These are phyloP conservation scores for Pythium vanterpoolii DNA, from an alignment of 352 stramenopile species.

Conservation along the genomic window DNA sequence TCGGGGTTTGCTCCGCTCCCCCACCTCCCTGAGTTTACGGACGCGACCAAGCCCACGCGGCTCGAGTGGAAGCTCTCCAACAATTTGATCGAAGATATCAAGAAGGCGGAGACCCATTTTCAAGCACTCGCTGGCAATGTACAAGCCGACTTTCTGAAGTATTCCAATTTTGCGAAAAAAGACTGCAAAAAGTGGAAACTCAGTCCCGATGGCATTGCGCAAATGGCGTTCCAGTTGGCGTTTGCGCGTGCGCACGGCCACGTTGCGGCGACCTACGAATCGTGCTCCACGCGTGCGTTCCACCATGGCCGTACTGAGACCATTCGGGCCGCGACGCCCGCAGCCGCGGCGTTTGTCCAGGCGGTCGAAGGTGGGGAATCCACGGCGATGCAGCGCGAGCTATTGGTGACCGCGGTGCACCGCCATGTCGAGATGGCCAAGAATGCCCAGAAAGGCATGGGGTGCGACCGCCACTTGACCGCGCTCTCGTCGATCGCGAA, in stretches of 20 bases:
- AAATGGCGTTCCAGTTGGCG: slow-evolving; percentile 91
- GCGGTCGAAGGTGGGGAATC: slow-evolving; percentile 42
- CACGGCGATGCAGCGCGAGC: slow-evolving; percentile 49
- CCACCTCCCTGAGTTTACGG: slow-evolving; percentile 55
- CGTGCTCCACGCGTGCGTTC: slow-evolving; percentile 89
- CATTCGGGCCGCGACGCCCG: slow-evolving; percentile 83
- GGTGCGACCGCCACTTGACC: slow-evolving; percentile 85
- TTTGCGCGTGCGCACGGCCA: slow-evolving; percentile 80
- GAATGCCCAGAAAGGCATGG: slow-evolving; percentile 81
- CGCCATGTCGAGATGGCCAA: slow-evolving; percentile 90
- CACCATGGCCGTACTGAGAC: slow-evolving; percentile 91
- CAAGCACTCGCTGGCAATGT: slow-evolving; percentile 61
- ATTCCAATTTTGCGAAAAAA: slow-evolving; percentile 88
- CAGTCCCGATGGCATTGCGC: slow-evolving; percentile 86
- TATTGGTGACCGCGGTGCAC: slow-evolving; percentile 69
- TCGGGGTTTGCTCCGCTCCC: slow-evolving; percentile 68
- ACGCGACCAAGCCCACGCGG: slow-evolving; percentile 41
- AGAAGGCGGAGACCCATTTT: slow-evolving; percentile 72
- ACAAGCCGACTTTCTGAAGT: slow-evolving; percentile 76
- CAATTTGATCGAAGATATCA: slow-evolving; percentile 69
- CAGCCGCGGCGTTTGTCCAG: slow-evolving; percentile 66
- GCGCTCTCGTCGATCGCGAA: slow-evolving; percentile 77
- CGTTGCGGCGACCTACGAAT: slow-evolving; percentile 88
- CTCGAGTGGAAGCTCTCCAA: slow-evolving; percentile 77
- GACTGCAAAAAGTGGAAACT: slow-evolving; percentile 91